phyloP scores from a whole-genome alignment of 306 rosid species.

The Prunus campanulata region DNA sequence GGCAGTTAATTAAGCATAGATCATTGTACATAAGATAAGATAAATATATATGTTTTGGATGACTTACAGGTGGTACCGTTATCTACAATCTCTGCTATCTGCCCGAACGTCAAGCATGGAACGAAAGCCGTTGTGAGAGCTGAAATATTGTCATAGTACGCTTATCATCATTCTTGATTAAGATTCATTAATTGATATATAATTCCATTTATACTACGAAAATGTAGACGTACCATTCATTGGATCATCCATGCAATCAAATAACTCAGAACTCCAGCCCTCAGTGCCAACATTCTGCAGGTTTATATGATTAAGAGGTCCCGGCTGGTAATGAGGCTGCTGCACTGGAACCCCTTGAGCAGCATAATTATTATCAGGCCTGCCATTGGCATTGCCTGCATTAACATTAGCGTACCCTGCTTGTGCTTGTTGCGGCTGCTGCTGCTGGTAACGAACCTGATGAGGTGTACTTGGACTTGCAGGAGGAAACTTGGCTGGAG shows the following conservation, averaged over 20 bases:
- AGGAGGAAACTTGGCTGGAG: neutral
- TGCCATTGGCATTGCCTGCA: neutral
- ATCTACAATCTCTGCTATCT: constrained; percentile 32
- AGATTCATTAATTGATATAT: no score
- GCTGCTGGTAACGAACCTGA: neutral
- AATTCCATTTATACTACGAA: no score
- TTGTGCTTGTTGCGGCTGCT: neutral
- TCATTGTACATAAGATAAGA: neutral
- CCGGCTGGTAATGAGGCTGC: neutral
- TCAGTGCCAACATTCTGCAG: neutral
- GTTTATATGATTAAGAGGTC: neutral
- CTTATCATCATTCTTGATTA: neutral
- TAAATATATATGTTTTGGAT: constrained; percentile 1
- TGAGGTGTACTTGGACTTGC: neutral
- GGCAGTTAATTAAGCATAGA: no score
- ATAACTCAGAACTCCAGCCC: constrained; percentile 18
- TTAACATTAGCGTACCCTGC: neutral
- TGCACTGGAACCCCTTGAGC: constrained; percentile 14
- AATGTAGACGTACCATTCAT: constrained; percentile 16
- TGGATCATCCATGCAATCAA: constrained; percentile 36
- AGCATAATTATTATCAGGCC: neutral
- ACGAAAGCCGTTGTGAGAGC: constrained; percentile 20
- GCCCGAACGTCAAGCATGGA: constrained; percentile 31
- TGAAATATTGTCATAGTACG: neutral
- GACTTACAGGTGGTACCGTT: constrained; percentile 27